Evolutionary conservation across 192 early-diverging fungal species (phyloP).

Genomic region (Coemansia sp.): DNA sequence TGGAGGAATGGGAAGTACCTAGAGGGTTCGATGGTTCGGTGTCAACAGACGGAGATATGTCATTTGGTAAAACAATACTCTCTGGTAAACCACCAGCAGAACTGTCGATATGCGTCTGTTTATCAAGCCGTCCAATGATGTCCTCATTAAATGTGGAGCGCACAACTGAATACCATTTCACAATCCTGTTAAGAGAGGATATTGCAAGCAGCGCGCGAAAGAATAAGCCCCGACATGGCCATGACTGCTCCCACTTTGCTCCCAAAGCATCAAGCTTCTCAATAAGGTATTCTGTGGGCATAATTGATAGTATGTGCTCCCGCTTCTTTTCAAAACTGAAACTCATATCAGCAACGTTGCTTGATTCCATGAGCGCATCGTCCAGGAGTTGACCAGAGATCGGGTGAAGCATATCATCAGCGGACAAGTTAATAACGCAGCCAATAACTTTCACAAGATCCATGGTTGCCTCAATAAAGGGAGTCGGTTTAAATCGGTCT

Average conservation of each 20-base stretch:
- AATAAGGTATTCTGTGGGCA: slow-evolving; percentile 37
- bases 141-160: slow-evolving; percentile 41
- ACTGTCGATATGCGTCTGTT: slow-evolving; percentile 1
- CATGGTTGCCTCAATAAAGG: slow-evolving; percentile 41
- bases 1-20: background rate
- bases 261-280: slow-evolving; percentile 38
- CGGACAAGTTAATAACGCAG: slow-evolving; percentile 21
- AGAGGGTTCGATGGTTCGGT: background rate
- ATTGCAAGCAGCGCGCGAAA: slow-evolving; percentile 42
- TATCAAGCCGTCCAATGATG: slow-evolving; percentile 26
- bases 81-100: background rate
- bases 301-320: slow-evolving; percentile 13
- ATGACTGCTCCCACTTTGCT: slow-evolving; percentile 34
- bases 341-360: background rate
- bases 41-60: background rate
- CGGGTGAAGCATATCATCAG: slow-evolving; percentile 40
- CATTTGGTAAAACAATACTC: background rate
- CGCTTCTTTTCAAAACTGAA: slow-evolving; percentile 17
- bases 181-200: slow-evolving; percentile 49
- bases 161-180: slow-evolving; percentile 40
- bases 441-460: slow-evolving; percentile 43
- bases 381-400: slow-evolving; percentile 23
- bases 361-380: slow-evolving; percentile 13
- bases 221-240: slow-evolving; percentile 45
- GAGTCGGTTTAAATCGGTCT: slow-evolving; percentile 49